Conservation (phyloP, 208 protist species). For the Trypanosomatidae sp. region DNA sequence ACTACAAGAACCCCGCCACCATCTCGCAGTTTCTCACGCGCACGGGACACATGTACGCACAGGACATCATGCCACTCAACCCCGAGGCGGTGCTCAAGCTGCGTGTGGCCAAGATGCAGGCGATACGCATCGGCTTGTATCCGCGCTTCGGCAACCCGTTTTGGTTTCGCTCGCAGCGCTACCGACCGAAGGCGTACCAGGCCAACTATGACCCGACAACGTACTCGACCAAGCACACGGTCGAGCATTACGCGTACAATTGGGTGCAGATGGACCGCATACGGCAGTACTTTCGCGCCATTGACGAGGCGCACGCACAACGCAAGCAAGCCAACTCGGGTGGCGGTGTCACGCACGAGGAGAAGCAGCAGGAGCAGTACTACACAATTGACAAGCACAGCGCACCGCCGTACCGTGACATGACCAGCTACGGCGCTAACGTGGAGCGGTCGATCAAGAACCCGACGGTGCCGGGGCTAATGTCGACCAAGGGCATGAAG, state of each 20-base stretch:
- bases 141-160: constrained; percentile 86
- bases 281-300: constrained; percentile 59
- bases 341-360: constrained; percentile 40
- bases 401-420: constrained; percentile 43
- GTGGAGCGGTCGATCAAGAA: constrained; percentile 74
- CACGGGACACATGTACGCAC: constrained; percentile 81
- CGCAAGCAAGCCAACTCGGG: constrained; percentile 17
- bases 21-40: constrained; percentile 81
- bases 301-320: constrained; percentile 30
- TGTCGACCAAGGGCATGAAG: constrained; percentile 87
- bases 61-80: constrained; percentile 75
- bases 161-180: constrained; percentile 75
- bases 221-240: constrained; percentile 81
- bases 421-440: constrained; percentile 28
- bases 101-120: constrained; percentile 65
- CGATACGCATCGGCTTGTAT: constrained; percentile 80
- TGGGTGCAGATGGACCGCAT: constrained; percentile 85
- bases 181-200: constrained; percentile 75
- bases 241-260: constrained; percentile 86
- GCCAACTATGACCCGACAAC: constrained; percentile 83
- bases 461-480: constrained; percentile 77
- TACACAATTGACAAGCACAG: constrained; percentile 40
- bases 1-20: constrained; percentile 87
- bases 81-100: constrained; percentile 77
- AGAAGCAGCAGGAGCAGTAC: constrained; percentile 66